Base-by-base conservation (phyloP, 2,329 filamentous ascomycete species). In the Beauveria pseudobassiana region DNA sequence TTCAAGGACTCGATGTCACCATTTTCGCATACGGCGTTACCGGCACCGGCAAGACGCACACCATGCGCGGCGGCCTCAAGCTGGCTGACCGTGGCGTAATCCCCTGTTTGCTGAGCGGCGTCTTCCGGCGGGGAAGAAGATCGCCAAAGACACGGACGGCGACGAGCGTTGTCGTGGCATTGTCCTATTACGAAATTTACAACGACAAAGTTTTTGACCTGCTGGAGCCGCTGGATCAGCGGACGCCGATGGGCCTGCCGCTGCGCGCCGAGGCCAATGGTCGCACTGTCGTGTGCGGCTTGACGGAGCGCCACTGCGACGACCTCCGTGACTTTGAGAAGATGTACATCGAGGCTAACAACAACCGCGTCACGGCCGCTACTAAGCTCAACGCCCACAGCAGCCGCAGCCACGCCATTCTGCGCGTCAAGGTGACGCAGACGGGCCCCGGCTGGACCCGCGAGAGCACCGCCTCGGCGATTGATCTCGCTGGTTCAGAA, bases 101-200 rank as follows among this genome's bases (percentile, higher is more conserved):
- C 67, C 93, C 93, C 16, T 81, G 93, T 63, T 77, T 96, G 61
- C 81, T 97, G 49, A 96, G 91, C 74, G 86, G 85, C 67, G 89
- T 98, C 62, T 98, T 93, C 73, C 85, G 93, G 53, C 82, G 91
- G 63, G 88, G 65, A 90, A 91, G 75, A 96, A 96, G 78, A 87
- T 95, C 20, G 83, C 85, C 66, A 95, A 93, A 74, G 92, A 96
- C 69, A 83, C 87, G 2, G 79, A 81, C 5, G 90, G 87, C 12
- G 78, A 93, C 87, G 0, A 81, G 78, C 2, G 90, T 96, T 24
- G 78, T 85, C 9, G 90, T 96, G 18, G 81, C 85, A 14, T 82
- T 97, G 69, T 93, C 90, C 30, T 97, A 97, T 76, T 96, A 96
- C 76, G 93, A 97, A 73, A 96, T 97, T 67, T 97, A 97, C 76